Conservation (phyloP, 169 alveolate species). For the Cryptosporidium ubiquitum region DNA sequence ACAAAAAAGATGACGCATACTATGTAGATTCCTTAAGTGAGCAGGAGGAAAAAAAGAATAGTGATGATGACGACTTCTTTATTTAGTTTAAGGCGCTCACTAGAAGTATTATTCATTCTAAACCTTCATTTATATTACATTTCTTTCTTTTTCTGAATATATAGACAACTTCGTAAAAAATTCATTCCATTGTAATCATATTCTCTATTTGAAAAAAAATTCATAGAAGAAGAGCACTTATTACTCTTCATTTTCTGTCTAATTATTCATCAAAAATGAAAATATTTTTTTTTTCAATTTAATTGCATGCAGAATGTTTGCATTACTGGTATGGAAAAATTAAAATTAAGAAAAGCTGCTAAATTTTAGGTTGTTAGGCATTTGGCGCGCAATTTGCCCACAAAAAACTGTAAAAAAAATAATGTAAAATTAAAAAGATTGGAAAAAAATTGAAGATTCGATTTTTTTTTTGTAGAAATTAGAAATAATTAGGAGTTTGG, state of each 20-base stretch:
- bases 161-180: too few species aligned
- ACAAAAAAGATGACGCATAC: slow-evolving; percentile 36
- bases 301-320: slow-evolving; percentile 1
- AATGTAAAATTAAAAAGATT: background rate
- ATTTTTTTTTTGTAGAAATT: background rate
- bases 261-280: too few species aligned
- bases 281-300: background rate
- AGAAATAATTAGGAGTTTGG: background rate
- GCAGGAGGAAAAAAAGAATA: background rate
- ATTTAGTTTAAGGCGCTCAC: background rate
- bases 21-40: slow-evolving; percentile 40
- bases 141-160: background rate
- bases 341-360: background rate
- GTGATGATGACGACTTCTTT: background rate
- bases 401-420: slow-evolving; percentile 19
- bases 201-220: background rate
- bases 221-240: too few species aligned
- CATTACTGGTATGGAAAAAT: background rate
- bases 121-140: background rate
- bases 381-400: slow-evolving; percentile 42
- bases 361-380: slow-evolving; percentile 12
- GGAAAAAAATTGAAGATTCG: background rate
- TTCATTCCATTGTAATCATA: too few species aligned
- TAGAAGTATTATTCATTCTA: background rate
- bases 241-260: too few species aligned